phyloP scores from a whole-genome alignment of 768 basidiomycete genomes.

The Mycena olivaceomarginata region DNA sequence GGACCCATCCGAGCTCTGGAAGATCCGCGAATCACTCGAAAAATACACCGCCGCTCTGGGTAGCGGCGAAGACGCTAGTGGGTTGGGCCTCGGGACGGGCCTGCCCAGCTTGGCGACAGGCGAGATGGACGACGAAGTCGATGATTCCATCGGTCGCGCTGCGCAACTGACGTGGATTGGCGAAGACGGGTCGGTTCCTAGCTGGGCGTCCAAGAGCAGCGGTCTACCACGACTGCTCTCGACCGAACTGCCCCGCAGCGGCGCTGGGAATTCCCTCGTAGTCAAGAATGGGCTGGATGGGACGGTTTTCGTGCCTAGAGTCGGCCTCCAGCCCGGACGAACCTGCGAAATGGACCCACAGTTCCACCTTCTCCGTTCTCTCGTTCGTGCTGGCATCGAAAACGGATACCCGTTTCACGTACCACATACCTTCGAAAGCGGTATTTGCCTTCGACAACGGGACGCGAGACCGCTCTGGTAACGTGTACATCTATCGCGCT shows the following conservation, averaged over 20 bases:
- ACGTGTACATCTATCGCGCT: constrained; percentile 90
- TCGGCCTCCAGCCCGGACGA: constrained; percentile 49
- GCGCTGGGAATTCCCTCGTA: constrained; percentile 66
- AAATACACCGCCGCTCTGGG: constrained; percentile 86
- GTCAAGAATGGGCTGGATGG: constrained; percentile 87
- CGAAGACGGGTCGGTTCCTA: constrained; percentile 66
- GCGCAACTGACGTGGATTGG: constrained; percentile 82
- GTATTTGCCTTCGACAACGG: constrained; percentile 93
- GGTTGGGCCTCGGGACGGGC: constrained; percentile 78
- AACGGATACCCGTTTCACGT: constrained; percentile 90
- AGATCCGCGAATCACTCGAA: constrained; percentile 88
- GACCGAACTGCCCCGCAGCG: constrained; percentile 77
- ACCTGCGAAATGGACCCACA: constrained; percentile 79
- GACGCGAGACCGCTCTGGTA: constrained; percentile 79
- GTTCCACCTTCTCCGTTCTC: constrained; percentile 90
- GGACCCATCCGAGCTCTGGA: constrained; percentile 87
- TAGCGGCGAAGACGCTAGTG: constrained; percentile 75
- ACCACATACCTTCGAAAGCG: constrained; percentile 75
- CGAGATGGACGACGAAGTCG: constrained; percentile 95
- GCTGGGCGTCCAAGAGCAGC: constrained; percentile 54
- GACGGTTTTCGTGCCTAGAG: constrained; percentile 71
- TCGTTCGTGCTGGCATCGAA: constrained; percentile 97
- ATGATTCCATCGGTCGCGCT: constrained; percentile 80
- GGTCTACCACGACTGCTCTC: constrained; percentile 75
- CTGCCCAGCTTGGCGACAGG: constrained; percentile 90